These are phyloP conservation scores for Hericium alpestre DNA, from an alignment of 768 basidiomycete genomes.

Conservation along the genomic window DNA sequence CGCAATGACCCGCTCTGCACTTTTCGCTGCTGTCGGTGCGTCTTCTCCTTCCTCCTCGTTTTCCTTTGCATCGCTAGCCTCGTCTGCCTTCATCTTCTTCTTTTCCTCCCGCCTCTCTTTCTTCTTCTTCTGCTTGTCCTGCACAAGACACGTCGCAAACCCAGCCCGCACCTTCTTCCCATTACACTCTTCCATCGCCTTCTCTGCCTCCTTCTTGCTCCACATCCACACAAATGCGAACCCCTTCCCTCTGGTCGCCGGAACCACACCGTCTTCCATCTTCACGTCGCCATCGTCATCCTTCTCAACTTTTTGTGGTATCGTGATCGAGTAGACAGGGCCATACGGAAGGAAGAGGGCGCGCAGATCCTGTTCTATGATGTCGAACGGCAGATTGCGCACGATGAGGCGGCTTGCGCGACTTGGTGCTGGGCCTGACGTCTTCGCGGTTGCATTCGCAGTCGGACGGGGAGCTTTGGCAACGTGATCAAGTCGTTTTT, in stretches of 20 bases:
- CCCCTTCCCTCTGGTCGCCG: constrained; percentile 42
- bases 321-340: constrained; percentile 74
- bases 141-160: constrained; percentile 19
- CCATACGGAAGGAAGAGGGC: constrained; percentile 82
- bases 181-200: constrained; percentile 21
- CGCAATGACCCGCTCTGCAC: constrained; percentile 59
- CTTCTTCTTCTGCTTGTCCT: constrained; percentile 22
- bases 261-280: constrained; percentile 17
- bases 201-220: constrained; percentile 58
- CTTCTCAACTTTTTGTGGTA: constrained; percentile 39
- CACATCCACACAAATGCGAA: constrained; percentile 97
- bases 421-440: constrained; percentile 39
- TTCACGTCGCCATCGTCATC: constrained; percentile 18
- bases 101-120: constrained; percentile 26
- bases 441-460: constrained; percentile 18
- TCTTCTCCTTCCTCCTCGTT: constrained; percentile 15
- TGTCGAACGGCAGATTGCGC: constrained; percentile 79
- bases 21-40: neutral
- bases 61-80: constrained; percentile 2
- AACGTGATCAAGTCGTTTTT: constrained; percentile 70
- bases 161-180: constrained; percentile 12
- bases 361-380: constrained; percentile 76
- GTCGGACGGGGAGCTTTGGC: constrained; percentile 29
- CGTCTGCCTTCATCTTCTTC: constrained; percentile 25
- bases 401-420: constrained; percentile 79